Evolutionary conservation across 352 stramenopile species (phyloP).

Genomic region (Pythium rishiriense): DNA sequence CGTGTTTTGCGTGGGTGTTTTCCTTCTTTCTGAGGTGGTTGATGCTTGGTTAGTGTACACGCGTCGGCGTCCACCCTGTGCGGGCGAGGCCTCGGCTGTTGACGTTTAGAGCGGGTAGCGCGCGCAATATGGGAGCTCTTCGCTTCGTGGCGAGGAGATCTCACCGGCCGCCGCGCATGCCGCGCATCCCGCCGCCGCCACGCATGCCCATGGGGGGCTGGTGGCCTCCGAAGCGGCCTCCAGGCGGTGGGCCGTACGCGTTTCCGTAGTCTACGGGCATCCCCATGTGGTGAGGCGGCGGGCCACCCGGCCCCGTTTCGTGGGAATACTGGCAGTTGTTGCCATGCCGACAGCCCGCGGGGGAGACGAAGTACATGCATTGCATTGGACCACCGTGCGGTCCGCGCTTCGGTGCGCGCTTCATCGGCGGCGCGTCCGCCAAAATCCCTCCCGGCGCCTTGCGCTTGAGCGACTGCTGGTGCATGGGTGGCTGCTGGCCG

Average conservation of each 20-base stretch:
- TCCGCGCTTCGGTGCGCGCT: constrained; percentile 52
- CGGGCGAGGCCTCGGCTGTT: not conserved
- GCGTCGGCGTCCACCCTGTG: not conserved
- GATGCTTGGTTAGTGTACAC: not conserved
- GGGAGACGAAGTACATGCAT: constrained; percentile 74
- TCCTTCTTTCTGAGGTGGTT: not conserved
- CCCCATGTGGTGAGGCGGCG: constrained; percentile 22
- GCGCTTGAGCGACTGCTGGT: constrained; percentile 35
- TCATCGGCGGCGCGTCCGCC: constrained; percentile 40
- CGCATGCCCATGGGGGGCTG: constrained; percentile 42
- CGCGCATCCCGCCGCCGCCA: constrained; percentile 37
- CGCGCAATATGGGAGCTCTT: not conserved
- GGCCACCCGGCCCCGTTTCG: constrained; percentile 30
- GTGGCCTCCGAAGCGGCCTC: constrained; percentile 45
- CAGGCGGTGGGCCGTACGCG: constrained; percentile 62
- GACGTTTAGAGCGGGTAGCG: not conserved
- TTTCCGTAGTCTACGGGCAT: constrained; percentile 40
- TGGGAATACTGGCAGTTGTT: constrained; percentile 69
- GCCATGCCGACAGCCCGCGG: constrained; percentile 73
- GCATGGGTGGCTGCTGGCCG: constrained; percentile 19
- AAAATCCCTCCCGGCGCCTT: constrained; percentile 47
- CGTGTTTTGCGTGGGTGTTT: not conserved
- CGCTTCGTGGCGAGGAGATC: not conserved
- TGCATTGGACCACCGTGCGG: constrained; percentile 34
- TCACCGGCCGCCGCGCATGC: constrained; percentile 62